Evolutionary conservation across 345 rosid genomes (phyloP), one percentile per base, ranked within the genome.

Genomic region (Turritis glabra): DNA sequence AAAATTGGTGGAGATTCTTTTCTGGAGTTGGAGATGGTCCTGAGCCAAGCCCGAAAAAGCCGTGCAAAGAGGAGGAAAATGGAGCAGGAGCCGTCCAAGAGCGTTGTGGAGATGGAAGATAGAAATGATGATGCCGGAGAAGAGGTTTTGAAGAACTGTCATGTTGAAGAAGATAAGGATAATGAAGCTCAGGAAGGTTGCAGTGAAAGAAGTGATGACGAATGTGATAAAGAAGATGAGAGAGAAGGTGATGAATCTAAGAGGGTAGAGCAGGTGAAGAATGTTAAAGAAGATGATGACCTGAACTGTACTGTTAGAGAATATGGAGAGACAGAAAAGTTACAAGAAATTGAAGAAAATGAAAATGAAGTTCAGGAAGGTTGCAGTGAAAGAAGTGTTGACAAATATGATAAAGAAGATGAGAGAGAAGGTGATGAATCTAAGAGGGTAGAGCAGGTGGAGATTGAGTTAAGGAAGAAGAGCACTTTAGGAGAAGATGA

Each of bases 1-100:
- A 71, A 52, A 10, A 66, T 72, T 53, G 79, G 60, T 57, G 54
- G 77, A 67, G 75, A 71, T 63, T 63, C 76, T 56, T 50, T 13
- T 46, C 5, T n/a, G 35, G 72, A 71, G 17, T 18, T 71, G 27
- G 80, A 71, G 23, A 71, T 65, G 69, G 58, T 77, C 43, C 26
- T 65, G 33, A 72, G 41, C 38, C 55, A 57, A 40, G 80, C 73
- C 2, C 54, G 68, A n/a, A 72, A 38, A 58, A 50, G 33, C 64
- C 81, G 81, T 59, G 63, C 73, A 1, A 64, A 58, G 47, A 77
- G 46, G 72, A 77, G 32, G 73, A 59, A 51, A 32, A 22, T 10
- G 10, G 68, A 71, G 18, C 37, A 53, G 59, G 58, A 67, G 69
- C 71, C 40, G 1, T 15, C 61, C 23, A 48, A 33, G 30, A 64